Base-by-base conservation (phyloP, 495 filamentous ascomycete genomes). In the Penicillium subrubescens region DNA sequence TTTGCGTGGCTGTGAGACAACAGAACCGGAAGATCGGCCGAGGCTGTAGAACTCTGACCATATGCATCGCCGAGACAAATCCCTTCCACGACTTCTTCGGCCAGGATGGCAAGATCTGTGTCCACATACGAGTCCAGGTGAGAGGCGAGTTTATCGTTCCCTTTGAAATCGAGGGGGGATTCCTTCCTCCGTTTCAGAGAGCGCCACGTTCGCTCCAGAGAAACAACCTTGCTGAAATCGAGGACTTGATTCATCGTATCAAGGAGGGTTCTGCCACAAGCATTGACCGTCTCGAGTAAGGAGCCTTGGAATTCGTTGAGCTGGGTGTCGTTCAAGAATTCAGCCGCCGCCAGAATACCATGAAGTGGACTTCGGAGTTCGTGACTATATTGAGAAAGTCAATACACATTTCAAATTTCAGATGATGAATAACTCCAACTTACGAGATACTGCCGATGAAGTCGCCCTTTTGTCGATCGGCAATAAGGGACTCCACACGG, bases 181-280 rank as follows among this genome's bases (percentile, higher is more conserved):
- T 75, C 75, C 52, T 71, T 77, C 37, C 66, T 72, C 31, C 69
- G 70, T 56, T 74, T 81, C 63, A 80, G 29, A 19, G 77, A 75
- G n/a, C 75, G 77, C 72, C 75, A 79, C 6, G 71, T 79, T 35
- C 80, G 71, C 59, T 84, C 83, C 43, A 85, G 71, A 0, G 83
- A 83, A 50, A 88, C 90, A 43, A 92, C 86, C 64, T 90, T 91
- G 63, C 86, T 87, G 70, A 87, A 90, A 66, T 92, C 89, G 1
- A 93, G 80, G 0, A 90, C 87, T 70, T 93, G 89, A 62, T 92
- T 89, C 72, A 93, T 89, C 0, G 90, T 92, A 65, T 95, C 92
- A 15, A 96, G 78, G 2, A 95, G 71, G 0, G 92, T 94, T 58
- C 86, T 84, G 0, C 89, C 89, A 62, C 90, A 95, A 5, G 87